These are phyloP conservation scores for Epicoccum sorghinum DNA, from an alignment of 2,329 filamentous ascomycete species.

Conservation along the genomic window DNA sequence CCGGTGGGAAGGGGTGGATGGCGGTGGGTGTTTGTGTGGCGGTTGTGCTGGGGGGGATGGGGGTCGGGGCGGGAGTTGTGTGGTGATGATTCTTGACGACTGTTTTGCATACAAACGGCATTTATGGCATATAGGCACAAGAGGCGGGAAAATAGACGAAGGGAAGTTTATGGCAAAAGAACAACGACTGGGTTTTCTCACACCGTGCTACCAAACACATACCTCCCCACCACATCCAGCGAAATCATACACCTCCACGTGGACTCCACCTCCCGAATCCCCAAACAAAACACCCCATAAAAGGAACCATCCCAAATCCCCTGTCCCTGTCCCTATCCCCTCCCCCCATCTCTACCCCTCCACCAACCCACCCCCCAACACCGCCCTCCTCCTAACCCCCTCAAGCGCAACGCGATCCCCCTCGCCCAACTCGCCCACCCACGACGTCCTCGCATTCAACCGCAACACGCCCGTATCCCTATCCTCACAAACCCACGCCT, in stretches of 20 bases:
- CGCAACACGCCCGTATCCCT: constrained; percentile 8
- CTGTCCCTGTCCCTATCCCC: too few species aligned
- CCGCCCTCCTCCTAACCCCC: constrained; percentile 3
- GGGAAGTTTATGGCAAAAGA: too few species aligned
- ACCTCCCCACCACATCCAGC: too few species aligned
- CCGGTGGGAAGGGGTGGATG: constrained; percentile 13
- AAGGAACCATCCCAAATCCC: too few species aligned
- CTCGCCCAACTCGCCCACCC: constrained; percentile 1
- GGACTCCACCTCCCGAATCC: too few species aligned
- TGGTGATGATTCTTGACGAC: constrained; percentile 1
- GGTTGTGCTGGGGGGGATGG: constrained; percentile 16
- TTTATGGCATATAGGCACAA: background rate
- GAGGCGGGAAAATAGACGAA: too few species aligned
- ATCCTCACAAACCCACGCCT: constrained; percentile 10
- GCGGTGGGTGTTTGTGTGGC: constrained; percentile 18
- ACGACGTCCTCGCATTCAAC: constrained; percentile 5
- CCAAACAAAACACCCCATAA: too few species aligned
- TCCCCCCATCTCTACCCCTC: too few species aligned
- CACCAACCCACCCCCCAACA: constrained; percentile 6
- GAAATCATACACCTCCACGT: too few species aligned
- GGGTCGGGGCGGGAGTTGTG: constrained; percentile 6
- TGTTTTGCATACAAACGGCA: background rate
- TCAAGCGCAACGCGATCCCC: constrained; percentile 2
- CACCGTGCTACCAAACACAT: too few species aligned
- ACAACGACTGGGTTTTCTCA: too few species aligned